Percentiles rank a stretch among this genome's conserved stretches.
These are phyloP conservation scores for Spathaspora boniae DNA, from an alignment of 805 yeast species.

Conservation along the genomic window DNA sequence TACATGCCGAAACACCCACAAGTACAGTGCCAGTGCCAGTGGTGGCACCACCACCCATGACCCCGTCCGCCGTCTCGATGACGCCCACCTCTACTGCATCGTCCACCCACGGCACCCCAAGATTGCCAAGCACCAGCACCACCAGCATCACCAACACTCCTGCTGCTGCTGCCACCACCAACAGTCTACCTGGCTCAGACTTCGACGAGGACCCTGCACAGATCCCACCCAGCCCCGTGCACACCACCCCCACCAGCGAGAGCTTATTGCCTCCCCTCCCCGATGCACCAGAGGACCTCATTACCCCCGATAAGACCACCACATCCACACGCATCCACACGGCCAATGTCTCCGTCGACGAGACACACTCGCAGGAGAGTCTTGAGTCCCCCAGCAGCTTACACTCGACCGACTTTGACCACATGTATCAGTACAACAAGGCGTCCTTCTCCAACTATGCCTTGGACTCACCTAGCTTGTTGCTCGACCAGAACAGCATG, in stretches of 20 bases:
- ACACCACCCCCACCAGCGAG: constrained; percentile 11
- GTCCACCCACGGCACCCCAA: neutral
- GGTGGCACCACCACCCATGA: neutral
- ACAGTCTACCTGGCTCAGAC: neutral
- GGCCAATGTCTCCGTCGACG: constrained; percentile 2
- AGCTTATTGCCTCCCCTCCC: constrained; percentile 29
- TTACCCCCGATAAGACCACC: constrained; percentile 2
- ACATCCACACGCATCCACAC: neutral
- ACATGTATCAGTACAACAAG: constrained; percentile 3
- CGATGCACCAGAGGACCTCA: constrained; percentile 14
- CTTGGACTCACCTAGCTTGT: constrained; percentile 16
- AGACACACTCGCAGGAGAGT: constrained; percentile 4
- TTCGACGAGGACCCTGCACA: neutral
- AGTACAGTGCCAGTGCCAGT: neutral
- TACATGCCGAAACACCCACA: neutral
- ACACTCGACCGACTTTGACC: constrained; percentile 5
- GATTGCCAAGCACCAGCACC: constrained; percentile 1
- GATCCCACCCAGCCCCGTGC: neutral
- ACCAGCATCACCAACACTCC: neutral
- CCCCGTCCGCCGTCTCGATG: neutral
- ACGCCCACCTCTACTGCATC: neutral
- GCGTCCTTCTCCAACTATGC: constrained; percentile 13
- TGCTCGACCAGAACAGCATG: constrained; percentile 7
- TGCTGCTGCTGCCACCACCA: neutral
- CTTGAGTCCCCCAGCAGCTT: neutral